phyloP scores from a whole-genome alignment of 2,329 filamentous ascomycete genomes.

The Cadophora luteo-olivacea region DNA sequence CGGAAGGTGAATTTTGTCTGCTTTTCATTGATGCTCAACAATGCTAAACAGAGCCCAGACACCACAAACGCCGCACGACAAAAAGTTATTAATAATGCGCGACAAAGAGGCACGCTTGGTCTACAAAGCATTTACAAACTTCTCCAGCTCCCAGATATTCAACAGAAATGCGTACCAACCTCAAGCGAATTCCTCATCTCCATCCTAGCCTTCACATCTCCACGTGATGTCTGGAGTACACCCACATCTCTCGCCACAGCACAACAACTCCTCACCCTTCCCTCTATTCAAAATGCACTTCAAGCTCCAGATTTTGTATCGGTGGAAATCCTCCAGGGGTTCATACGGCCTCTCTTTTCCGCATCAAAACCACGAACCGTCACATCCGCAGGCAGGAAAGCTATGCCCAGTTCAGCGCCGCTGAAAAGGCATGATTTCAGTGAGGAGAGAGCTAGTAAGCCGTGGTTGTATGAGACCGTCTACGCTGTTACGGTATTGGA shows the following conservation, averaged over 20 bases:
- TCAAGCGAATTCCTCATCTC: conserved; percentile 40
- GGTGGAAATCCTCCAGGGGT: conserved; percentile 63
- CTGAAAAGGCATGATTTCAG: conserved; percentile 47
- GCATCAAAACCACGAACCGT: conserved; percentile 59
- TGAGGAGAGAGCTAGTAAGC: conserved; percentile 54
- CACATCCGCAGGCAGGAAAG: conserved; percentile 63
- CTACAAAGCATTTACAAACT: conserved; percentile 29
- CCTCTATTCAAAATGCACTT: conserved; percentile 21
- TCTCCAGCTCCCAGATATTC: neutral
- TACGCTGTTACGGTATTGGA: conserved; percentile 61
- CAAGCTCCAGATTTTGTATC: conserved; percentile 52
- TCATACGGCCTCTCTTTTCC: conserved; percentile 72
- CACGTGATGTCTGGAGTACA: conserved; percentile 50
- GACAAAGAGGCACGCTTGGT: conserved; percentile 31
- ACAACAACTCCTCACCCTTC: conserved; percentile 42
- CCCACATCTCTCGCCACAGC: conserved; percentile 44
- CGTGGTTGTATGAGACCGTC: conserved; percentile 65
- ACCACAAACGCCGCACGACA: conserved; percentile 17
- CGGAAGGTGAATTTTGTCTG: conserved; percentile 30
- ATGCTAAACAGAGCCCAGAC: conserved; percentile 17
- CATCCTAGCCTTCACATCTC: conserved; percentile 45
- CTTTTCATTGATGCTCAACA: neutral
- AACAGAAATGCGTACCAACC: neutral
- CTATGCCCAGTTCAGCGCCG: conserved; percentile 51
- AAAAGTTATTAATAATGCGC: conserved; percentile 24